Base-by-base conservation (phyloP, 805 yeast genomes). In the Yamadazyma tumulicola region DNA sequence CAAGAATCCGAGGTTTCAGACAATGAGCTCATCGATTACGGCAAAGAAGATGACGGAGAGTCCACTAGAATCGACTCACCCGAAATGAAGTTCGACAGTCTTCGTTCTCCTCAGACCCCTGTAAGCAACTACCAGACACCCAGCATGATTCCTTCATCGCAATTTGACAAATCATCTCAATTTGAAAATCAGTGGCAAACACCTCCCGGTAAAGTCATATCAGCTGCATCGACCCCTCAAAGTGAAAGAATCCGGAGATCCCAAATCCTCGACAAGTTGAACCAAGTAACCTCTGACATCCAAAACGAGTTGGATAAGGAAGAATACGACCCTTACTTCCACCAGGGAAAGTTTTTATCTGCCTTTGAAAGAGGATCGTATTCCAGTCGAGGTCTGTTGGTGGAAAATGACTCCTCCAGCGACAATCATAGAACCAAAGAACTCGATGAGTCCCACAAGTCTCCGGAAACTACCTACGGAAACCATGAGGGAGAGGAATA, bases 221-320 rank as follows among this genome's bases (percentile, higher is more conserved):
- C 39, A 3, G 10, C 29, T 6, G 24, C 26, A 3, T 27, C 36
- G 14, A 43, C 48, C 3, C 45, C 45, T 4, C 32, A 34, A 19
- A 41, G 45, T 12, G 48, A 43, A 27, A 37, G 44, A 10, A 43
- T 65, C 15, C 52, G 69, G 33, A 37, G 71, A 20, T 59, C 68
- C 5, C 55, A 58, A 22, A 60, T 65, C 23, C 51, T 66, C 26
- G 69, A 64, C 33, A 47, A 63, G 17, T 51, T 66, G 19, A 55
- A 59, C n/a, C 57, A 61, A 35, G 64, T 65, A 10, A 65, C 72
- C 1, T 51, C 58, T 10, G 67, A 61, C 35, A 59, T 63, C 10
- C 57, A 59, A 37, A 59, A 61, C 23, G 61, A 55, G 34, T 42
- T 57, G 5, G 45, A 37, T 30, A 36, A 35, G 32, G 51, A 40